Base-by-base conservation (phyloP, 805 yeast genomes). In the Ogataea ganodermae region DNA sequence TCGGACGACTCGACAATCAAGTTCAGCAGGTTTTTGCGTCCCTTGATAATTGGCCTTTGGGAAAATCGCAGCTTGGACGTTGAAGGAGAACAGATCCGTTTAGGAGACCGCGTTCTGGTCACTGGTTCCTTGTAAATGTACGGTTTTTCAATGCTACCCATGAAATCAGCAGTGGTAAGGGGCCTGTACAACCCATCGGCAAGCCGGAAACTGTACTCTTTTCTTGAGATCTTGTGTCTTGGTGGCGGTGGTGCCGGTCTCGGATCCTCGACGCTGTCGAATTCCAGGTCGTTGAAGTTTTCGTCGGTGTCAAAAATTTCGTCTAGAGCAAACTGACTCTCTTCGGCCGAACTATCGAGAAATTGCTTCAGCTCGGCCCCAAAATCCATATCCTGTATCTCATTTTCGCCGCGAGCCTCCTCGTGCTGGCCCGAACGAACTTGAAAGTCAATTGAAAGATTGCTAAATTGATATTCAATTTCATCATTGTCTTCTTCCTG, bases 1-100 rank as follows among this genome's bases (percentile, higher is more conserved):
- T 83, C 80, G 58, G 81, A 76, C 5, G 86, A 74, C 53, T 82
- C 84, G 24, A 83, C 86, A 37, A 82, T 65, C 55, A 75, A 72
- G 39, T 80, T 80, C 26, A 71, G 46, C n/a, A 63, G 45, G 44
- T 62, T 60, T 39, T 54, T 58, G 18, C 68, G 54, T 9, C 57
- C 52, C 44, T 60, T 66, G 18, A 68, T 54, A 12, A 57, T 63
- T 3, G 81, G 72, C 51, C 58, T 70, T 3, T 61, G 55, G 26
- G 55, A 58, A 3, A 54, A 41, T 6, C 45, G 46, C 38, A 47
- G 67, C 27, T 58, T 64, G 3, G 50, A 49, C 26, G 53, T 53
- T 23, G 60, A 55, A 18, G 84, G 83, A 6, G 68, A 62, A 52
- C 81, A 77, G 6, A 70, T 61, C 33, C 79, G 60, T 42, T 66